These are phyloP conservation scores for Candida sithepensis DNA, from an alignment of 805 yeast species.

Conservation along the genomic window DNA sequence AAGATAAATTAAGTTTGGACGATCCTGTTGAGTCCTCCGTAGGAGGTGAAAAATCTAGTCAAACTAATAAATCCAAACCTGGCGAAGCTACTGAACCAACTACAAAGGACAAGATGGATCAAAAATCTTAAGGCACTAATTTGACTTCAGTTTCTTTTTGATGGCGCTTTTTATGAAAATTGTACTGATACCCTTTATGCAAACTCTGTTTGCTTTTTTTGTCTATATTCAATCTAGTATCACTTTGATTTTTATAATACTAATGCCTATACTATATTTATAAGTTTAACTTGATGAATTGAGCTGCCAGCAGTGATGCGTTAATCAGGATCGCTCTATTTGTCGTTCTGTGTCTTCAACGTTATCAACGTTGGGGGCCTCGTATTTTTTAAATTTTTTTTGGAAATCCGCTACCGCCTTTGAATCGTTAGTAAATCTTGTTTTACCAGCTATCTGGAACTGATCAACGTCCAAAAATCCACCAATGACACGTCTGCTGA, in stretches of 20 bases:
- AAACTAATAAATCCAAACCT: background rate
- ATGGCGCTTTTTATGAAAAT: background rate
- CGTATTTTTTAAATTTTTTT: conserved; percentile 12
- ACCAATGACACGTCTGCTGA: conserved; percentile 44
- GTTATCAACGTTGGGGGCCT: conserved; percentile 1
- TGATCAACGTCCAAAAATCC: conserved; percentile 40
- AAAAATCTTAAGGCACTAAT: background rate
- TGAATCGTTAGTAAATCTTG: conserved; percentile 19
- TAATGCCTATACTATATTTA: background rate
- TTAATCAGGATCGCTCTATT: too few relatives aligned
- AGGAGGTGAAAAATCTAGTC: conserved; percentile 3
- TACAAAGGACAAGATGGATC: background rate
- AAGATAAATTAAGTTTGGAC: conserved; percentile 60
- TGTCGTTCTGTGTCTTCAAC: background rate
- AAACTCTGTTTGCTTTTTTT: background rate
- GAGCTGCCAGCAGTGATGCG: too few relatives aligned
- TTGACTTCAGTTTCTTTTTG: background rate
- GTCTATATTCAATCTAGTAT: too few relatives aligned
- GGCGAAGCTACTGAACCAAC: background rate
- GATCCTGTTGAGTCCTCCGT: conserved; percentile 8
- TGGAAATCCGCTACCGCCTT: conserved; percentile 12
- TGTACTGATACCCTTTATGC: background rate
- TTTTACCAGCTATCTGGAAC: conserved; percentile 31
- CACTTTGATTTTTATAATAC: background rate
- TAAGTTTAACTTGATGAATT: background rate